phyloP scores from a whole-genome alignment of 116 monocot species.

The Iris pallida region DNA sequence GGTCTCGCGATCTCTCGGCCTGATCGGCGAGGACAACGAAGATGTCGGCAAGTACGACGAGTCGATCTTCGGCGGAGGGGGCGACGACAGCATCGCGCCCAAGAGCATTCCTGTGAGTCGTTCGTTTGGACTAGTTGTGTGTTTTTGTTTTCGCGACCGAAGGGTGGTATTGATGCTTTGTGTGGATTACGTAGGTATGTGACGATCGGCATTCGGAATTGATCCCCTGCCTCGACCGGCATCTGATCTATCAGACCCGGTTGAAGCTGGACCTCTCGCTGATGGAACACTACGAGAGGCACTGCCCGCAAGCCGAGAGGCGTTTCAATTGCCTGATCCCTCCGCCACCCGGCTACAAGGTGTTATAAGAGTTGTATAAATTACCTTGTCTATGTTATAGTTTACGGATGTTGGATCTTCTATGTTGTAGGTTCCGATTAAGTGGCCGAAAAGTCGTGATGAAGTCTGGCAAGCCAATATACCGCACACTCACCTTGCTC shows the following conservation, averaged over 20 bases:
- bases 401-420: too few species aligned
- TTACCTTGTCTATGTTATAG: too few species aligned
- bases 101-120: constrained; percentile 85
- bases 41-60: constrained; percentile 51
- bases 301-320: constrained; percentile 38
- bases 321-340: constrained; percentile 97
- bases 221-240: constrained; percentile 95
- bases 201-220: constrained; percentile 92
- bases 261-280: constrained; percentile 86
- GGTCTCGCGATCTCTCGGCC: constrained; percentile 67
- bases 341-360: constrained; percentile 90
- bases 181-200: constrained; percentile 50
- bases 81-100: constrained; percentile 31
- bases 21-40: constrained; percentile 54
- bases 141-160: neutral
- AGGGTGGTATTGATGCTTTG: neutral
- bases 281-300: constrained; percentile 47
- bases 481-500: constrained; percentile 87
- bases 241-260: constrained; percentile 86
- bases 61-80: constrained; percentile 49
- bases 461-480: constrained; percentile 92
- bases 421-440: constrained; percentile 64
- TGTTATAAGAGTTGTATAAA: constrained; percentile 3
- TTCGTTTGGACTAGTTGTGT: neutral
- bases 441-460: constrained; percentile 94